Percentiles rank a stretch among this genome's conserved stretches.
Evolutionary conservation across 768 basidiomycete species (phyloP).

Genomic region (Gymnopilus junonius): DNA sequence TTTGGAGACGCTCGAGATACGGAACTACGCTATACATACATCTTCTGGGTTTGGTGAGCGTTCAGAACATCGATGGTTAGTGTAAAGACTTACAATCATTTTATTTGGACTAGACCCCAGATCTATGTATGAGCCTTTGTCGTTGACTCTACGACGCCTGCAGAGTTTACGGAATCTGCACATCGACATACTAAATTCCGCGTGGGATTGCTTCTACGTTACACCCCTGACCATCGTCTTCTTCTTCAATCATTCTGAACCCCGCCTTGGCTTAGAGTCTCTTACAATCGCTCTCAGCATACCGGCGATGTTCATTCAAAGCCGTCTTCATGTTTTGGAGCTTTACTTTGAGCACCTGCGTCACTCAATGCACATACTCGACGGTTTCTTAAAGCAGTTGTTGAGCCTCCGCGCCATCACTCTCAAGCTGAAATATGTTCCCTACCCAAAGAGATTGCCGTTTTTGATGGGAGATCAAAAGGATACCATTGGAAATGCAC

Average conservation of each 20-base stretch:
- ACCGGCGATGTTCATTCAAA: background rate
- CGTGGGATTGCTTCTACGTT: background rate
- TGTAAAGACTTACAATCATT: no score
- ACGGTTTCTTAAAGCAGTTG: background rate
- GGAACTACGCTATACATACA: background rate
- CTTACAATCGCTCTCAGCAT: background rate
- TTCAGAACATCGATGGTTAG: no score
- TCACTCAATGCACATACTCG: background rate
- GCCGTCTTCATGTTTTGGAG: background rate
- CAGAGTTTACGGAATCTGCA: background rate
- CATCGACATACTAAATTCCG: background rate
- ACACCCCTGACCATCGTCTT: background rate
- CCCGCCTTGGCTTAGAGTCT: background rate
- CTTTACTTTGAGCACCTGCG: background rate
- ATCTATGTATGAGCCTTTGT: background rate
- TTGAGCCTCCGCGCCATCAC: background rate
- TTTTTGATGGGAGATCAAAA: background rate
- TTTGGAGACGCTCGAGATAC: background rate
- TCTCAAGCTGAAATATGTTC: background rate
- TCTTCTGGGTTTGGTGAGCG: background rate
- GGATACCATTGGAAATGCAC: background rate
- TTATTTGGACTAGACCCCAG: background rate
- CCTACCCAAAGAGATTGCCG: background rate
- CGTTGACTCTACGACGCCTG: background rate
- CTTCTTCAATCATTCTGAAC: background rate